Evolutionary conservation across 768 basidiomycete genomes (phyloP), one percentile per base, ranked within the genome.

Genomic region (Lepiota subincarnata): DNA sequence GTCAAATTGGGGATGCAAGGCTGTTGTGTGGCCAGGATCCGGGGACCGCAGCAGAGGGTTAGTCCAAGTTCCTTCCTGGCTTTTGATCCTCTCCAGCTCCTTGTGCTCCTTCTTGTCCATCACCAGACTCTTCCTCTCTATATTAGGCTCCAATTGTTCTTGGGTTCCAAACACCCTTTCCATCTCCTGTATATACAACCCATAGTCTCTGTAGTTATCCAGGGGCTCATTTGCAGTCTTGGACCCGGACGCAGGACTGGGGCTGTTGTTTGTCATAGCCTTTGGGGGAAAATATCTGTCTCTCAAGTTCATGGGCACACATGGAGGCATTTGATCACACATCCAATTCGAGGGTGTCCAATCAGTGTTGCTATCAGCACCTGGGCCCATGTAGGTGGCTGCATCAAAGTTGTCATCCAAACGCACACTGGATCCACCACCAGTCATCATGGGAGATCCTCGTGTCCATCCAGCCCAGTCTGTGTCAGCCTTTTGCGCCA

Each of bases 351-450:
- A 53, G 19, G 43, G 52, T 1, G 52, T 36, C 39, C 26, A 47
- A 16, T 54, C 53, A 34, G 46, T 34, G 26, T 54, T 47, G 28
- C 52, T 53, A 46, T 53, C 52, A 48, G 24, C 52, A 39, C 45
- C 53, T 41, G 42, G 53, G 16, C 42, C 55, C 6, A 58, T 60
- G 20, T 65, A 64, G 14, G 69, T 70, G 46, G 63, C 57, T 41
- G 68, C 66, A 58, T 75, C 71, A 50, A 73, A 74, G 57, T 73
- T 70, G 45, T 74, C 73, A 44, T 71, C 68, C 51, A 71, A 50
- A 34, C 68, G 69, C 43, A 45, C 38, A 39, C 26, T 67, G 61
- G 16, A 63, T 63, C 19, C 24, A 5, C 68, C 64, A 16, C 62
- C 24, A 54, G 18, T 64, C 55, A n/a, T n/a, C n/a, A 24, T 51